Percentiles rank a stretch among this genome's conserved stretches.
Conservation (phyloP, 306 rosid genomes). For the Elaeagnus macrophylla region DNA sequence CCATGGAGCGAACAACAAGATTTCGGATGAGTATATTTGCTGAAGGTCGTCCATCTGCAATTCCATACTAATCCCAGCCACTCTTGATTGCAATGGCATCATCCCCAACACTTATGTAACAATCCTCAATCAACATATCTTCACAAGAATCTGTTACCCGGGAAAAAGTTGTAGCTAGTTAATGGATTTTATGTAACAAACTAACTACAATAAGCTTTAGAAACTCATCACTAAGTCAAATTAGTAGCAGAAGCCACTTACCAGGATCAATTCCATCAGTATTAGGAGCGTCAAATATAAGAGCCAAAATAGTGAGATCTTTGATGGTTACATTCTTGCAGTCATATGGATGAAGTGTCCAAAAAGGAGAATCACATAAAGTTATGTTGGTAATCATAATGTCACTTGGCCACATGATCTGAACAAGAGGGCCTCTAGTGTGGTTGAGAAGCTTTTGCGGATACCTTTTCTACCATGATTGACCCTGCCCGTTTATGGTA, state of each 20-base stretch:
- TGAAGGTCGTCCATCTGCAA: constrained; percentile 77
- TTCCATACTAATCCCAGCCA: constrained; percentile 99
- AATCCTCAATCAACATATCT: constrained; percentile 94
- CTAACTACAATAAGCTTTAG: neutral
- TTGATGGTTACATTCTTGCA: constrained; percentile 83
- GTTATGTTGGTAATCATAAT: constrained; percentile 72
- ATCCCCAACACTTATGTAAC: constrained; percentile 94
- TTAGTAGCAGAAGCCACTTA: constrained; percentile 24
- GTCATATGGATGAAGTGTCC: constrained; percentile 99
- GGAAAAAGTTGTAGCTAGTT: constrained; percentile 5
- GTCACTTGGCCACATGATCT: constrained; percentile 97
- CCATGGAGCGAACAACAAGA: constrained; percentile 94
- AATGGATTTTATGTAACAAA: neutral
- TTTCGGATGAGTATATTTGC: constrained; percentile 74
- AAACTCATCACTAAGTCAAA: constrained; percentile 2
- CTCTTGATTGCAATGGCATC: constrained; percentile 94
- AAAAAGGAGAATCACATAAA: constrained; percentile 90
- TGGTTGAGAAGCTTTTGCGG: constrained; percentile 93
- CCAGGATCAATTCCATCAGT: constrained; percentile 99
- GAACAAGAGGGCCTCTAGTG: constrained; percentile 96
- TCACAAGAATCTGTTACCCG: constrained; percentile 70
- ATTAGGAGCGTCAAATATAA: constrained; percentile 74
- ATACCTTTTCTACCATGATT: constrained; percentile 90
- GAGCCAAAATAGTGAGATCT: constrained; percentile 85
- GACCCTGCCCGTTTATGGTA: constrained; percentile 94